phyloP scores from a whole-genome alignment of 345 rosid species.

The Lumnitzera racemosa region DNA sequence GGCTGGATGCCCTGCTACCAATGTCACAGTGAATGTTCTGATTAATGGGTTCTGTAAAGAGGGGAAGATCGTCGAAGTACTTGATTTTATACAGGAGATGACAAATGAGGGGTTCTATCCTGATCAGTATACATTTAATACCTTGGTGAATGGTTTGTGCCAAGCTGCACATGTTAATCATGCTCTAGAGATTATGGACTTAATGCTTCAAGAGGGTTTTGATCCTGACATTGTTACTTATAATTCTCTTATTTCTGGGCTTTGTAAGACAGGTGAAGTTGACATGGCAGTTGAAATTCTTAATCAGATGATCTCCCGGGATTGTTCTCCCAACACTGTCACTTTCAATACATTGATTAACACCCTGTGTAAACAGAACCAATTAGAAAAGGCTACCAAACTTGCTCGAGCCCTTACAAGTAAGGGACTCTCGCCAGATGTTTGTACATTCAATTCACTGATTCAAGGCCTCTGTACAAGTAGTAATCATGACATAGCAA shows the following conservation, averaged over 20 bases:
- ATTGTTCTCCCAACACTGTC: slow-evolving; percentile 76
- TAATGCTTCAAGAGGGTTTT: slow-evolving; percentile 81
- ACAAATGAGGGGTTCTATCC: slow-evolving; percentile 60
- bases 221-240: slow-evolving; percentile 80
- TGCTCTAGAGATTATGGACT: slow-evolving; percentile 69
- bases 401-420: slow-evolving; percentile 60
- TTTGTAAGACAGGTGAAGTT: slow-evolving; percentile 75
- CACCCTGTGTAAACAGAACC: slow-evolving; percentile 77
- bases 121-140: slow-evolving; percentile 72
- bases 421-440: slow-evolving; percentile 72
- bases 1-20: slow-evolving; percentile 39
- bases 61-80: slow-evolving; percentile 63
- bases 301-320: slow-evolving; percentile 71
- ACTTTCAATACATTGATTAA: slow-evolving; percentile 88
- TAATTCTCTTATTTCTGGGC: slow-evolving; percentile 72
- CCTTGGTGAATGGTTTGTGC: slow-evolving; percentile 77
- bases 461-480: slow-evolving; percentile 75
- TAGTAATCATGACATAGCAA: slow-evolving; percentile 41
- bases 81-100: slow-evolving; percentile 61
- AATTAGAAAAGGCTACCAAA: slow-evolving; percentile 63
- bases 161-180: slow-evolving; percentile 74
- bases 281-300: slow-evolving; percentile 74
- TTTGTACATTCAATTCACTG: slow-evolving; percentile 65
- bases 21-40: slow-evolving; percentile 74
- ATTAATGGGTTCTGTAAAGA: slow-evolving; percentile 80